Base-by-base conservation (phyloP, 805 yeast genomes). In the Scheffersomyces lignosus region DNA sequence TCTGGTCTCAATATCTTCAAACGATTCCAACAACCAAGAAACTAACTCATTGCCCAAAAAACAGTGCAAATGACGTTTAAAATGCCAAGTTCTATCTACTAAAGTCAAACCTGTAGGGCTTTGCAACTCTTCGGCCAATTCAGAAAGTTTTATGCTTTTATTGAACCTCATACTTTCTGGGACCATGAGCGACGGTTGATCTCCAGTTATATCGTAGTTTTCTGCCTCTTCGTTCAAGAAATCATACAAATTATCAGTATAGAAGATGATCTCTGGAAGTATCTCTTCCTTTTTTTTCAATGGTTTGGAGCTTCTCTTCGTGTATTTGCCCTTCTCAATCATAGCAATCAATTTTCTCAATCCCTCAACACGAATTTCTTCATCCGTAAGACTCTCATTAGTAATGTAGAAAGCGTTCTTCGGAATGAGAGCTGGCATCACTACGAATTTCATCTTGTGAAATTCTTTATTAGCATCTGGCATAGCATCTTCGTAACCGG, bases 281-380 rank as follows among this genome's bases (percentile, higher is more conserved):
- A 75, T 68, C 42, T 77, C 86, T 41, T 63, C 67, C 33, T 62
- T 66, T 31, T 59, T 60, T 18, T 44, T 26, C 34, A 34, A 33
- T 24, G 31, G 67, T n/a, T 48, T 54, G 17, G 44, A 48, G 33
- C 58, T 57, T 28, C 49, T 56, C 40, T 54, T 36, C 10, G 63
- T 62, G 46, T 74, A 74, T 31, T 73, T 66, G 2, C 82, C 76
- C 44, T 80, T 73, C 45, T 83, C 81, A 10, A 89, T 75, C 18
- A 77, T 60, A 1, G 78, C 69, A 40, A 83, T 82, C 43, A 87
- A 62, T 31, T 80, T 78, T 30, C 91, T 68, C 15, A 91, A 65
- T 0, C 98, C 99, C 56, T 91, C 98, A n/a, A 91, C 74, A 38
- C 96, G 66, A n/a, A 85, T 76, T 59, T 91, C 98, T 54, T 91